Conservation (phyloP, 1,284 basidiomycete species). For the Cryptococcus neoformans region DNA sequence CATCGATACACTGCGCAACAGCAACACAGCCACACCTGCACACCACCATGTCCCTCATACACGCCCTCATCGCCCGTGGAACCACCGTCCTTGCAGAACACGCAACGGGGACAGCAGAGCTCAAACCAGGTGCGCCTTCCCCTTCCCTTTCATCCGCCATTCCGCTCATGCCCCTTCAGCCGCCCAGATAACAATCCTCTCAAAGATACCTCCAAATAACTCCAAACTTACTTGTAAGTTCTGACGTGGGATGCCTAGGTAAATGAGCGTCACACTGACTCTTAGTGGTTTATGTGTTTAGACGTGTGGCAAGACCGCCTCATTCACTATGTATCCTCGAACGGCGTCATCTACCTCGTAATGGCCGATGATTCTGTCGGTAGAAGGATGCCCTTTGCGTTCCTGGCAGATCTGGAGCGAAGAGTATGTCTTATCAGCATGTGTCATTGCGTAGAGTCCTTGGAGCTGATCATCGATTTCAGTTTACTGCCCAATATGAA, state of each 20-base stretch:
- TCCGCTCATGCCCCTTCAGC: constrained; percentile 12
- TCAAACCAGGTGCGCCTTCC: constrained; percentile 67
- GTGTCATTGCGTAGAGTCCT: neutral
- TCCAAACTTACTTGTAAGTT: constrained; percentile 77
- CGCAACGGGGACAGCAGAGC: constrained; percentile 70
- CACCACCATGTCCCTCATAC: constrained; percentile 56
- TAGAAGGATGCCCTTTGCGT: constrained; percentile 89
- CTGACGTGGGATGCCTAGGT: neutral
- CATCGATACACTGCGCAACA: too few species aligned
- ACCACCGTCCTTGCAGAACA: constrained; percentile 78
- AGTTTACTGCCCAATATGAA: constrained; percentile 60
- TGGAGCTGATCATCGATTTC: neutral
- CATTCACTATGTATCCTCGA: constrained; percentile 91
- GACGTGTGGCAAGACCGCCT: constrained; percentile 93
- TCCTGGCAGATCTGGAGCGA: constrained; percentile 80
- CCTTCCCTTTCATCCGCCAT: neutral
- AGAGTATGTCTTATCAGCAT: constrained; percentile 49
- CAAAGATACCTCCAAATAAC: constrained; percentile 91
- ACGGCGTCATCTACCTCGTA: constrained; percentile 81
- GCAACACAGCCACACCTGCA: too few species aligned
- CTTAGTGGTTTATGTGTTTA: constrained; percentile 11
- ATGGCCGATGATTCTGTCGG: constrained; percentile 92
- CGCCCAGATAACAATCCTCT: constrained; percentile 88
- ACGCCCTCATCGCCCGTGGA: constrained; percentile 81
- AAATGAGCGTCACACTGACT: neutral